Conservation (phyloP, 139 green algal genomes). For the Spirogloea muscicola region DNA sequence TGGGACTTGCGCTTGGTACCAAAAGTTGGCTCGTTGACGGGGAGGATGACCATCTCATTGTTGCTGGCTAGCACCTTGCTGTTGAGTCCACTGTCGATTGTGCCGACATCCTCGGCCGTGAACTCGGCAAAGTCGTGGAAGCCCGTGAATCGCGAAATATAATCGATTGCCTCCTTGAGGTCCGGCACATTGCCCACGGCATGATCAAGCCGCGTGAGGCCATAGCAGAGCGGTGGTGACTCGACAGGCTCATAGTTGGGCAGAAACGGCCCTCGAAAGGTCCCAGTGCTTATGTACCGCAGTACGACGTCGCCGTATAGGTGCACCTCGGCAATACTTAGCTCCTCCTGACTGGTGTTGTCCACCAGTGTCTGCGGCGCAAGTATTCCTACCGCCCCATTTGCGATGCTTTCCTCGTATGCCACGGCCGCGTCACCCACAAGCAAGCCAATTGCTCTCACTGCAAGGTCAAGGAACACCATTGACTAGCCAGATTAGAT, state of each 20-base stretch:
- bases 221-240: conserved; percentile 57
- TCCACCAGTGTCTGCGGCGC: conserved; percentile 55
- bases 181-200: conserved; percentile 86
- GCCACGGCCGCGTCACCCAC: conserved; percentile 77
- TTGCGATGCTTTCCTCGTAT: conserved; percentile 57
- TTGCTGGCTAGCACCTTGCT: conserved; percentile 80
- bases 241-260: conserved; percentile 61
- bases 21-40: conserved; percentile 90
- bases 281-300: conserved; percentile 56
- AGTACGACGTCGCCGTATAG: conserved; percentile 94
- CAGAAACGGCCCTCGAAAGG: conserved; percentile 67
- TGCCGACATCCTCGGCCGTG: conserved; percentile 88
- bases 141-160: conserved; percentile 77
- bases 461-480: no score
- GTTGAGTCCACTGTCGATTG: conserved; percentile 57
- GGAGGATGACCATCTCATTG: conserved; percentile 89
- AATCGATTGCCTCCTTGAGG: conserved; percentile 70
- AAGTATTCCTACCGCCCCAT: conserved; percentile 66
- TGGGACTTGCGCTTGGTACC: conserved; percentile 32
- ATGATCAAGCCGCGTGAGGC: conserved; percentile 84
- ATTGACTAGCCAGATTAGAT: no score
- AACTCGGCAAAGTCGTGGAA: conserved; percentile 98
- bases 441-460: conserved; percentile 74
- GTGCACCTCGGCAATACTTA: conserved; percentile 69
- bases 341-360: neutral